These are phyloP conservation scores for Quercus lobata DNA, from an alignment of 331 rosid species.

Conservation along the genomic window DNA sequence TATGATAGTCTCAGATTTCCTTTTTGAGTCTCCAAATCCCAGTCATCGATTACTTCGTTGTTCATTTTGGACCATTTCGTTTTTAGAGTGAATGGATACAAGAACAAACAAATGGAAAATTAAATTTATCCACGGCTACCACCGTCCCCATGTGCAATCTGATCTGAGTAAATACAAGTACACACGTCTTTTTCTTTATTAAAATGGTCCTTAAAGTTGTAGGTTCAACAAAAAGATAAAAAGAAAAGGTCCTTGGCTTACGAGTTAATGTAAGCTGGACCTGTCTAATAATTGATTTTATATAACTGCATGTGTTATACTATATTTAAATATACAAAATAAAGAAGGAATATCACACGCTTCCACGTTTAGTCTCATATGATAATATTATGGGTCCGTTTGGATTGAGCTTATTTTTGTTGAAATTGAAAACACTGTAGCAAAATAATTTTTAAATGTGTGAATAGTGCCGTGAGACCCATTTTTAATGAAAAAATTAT, in stretches of 20 bases:
- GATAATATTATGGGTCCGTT: constrained; percentile 1
- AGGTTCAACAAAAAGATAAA: too few relatives aligned
- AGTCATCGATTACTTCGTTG: not conserved
- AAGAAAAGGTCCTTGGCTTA: constrained; percentile 19
- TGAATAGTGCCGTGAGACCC: too few relatives aligned
- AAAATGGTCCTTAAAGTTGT: constrained; percentile 2
- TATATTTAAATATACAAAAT: not conserved
- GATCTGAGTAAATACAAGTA: not conserved
- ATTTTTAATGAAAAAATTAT: too few relatives aligned
- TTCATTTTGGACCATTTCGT: not conserved
- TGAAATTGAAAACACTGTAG: too few relatives aligned
- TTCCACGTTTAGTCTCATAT: not conserved
- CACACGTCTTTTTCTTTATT: constrained; percentile 1
- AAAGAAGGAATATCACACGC: constrained; percentile 3
- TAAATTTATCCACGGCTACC: not conserved
- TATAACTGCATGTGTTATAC: not conserved
- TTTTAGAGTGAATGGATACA: too few relatives aligned
- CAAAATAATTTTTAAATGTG: too few relatives aligned
- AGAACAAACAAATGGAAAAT: not conserved
- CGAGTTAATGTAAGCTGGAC: constrained; percentile 8
- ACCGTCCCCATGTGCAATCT: constrained; percentile 35
- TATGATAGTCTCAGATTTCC: not conserved
- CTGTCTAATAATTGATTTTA: constrained; percentile 3
- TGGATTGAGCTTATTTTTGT: too few relatives aligned
- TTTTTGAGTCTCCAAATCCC: not conserved